Evolutionary conservation across 495 filamentous ascomycete genomes (phyloP).

Genomic region (Penicillium pulvis): DNA sequence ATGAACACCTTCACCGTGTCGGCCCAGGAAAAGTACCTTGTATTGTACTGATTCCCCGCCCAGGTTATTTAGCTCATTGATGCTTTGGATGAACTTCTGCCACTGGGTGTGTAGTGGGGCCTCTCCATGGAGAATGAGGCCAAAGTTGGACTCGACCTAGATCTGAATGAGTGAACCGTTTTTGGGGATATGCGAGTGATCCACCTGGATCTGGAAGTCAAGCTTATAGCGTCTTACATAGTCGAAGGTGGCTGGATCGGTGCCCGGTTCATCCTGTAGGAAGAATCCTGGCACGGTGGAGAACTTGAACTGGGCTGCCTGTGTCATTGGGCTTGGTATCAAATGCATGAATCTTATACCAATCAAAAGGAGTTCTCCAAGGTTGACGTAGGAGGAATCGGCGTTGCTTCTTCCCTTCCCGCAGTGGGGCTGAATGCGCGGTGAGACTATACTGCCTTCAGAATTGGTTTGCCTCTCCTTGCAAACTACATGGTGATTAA

Average conservation of each 20-base stretch:
- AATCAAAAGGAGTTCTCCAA: not conserved
- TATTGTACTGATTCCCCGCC: constrained; percentile 49
- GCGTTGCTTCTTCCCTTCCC: not conserved
- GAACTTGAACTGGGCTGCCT: constrained; percentile 27
- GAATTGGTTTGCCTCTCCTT: not conserved
- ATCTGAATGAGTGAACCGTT: constrained; percentile 4
- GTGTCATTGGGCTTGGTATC: not conserved
- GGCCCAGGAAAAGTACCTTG: constrained; percentile 69
- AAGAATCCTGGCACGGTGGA: constrained; percentile 68
- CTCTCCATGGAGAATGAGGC: constrained; percentile 60
- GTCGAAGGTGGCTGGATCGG: constrained; percentile 66
- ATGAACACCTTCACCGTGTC: constrained; percentile 75
- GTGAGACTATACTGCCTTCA: constrained; percentile 1
- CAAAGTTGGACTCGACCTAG: constrained; percentile 61
- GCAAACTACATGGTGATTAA: not conserved
- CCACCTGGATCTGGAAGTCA: not conserved
- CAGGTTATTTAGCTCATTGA: constrained; percentile 54
- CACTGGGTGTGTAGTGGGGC: constrained; percentile 58
- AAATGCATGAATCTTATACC: not conserved
- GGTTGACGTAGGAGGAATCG: not conserved
- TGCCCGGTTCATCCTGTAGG: constrained; percentile 67
- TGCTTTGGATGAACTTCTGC: constrained; percentile 60
- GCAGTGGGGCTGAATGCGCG: constrained; percentile 1
- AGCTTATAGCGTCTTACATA: constrained; percentile 50
- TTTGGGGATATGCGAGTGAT: not conserved